These are phyloP conservation scores for Sugiyamaella novakii DNA, from an alignment of 1,139 yeast genomes.

Conservation along the genomic window DNA sequence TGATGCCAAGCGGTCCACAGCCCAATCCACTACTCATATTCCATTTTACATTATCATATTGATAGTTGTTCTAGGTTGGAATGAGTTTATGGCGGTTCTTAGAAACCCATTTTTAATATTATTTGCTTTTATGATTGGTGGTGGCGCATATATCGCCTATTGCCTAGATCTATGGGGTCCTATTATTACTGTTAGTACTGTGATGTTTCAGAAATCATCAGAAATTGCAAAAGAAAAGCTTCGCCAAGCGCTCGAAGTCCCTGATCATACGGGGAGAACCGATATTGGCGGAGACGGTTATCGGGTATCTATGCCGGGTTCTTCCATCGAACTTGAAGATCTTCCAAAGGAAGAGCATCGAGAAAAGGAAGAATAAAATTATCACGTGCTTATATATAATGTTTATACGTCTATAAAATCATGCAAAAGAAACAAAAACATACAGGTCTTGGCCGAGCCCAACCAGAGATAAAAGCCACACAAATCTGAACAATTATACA, in stretches of 20 bases:
- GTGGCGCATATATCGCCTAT: constrained; percentile 68
- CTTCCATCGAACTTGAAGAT: constrained; percentile 5
- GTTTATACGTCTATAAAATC: no score
- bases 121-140: constrained; percentile 57
- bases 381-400: no score
- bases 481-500: no score
- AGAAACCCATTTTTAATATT: constrained; percentile 76
- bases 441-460: not conserved
- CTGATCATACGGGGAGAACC: not conserved
- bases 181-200: constrained; percentile 59
- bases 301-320: not conserved
- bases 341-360: not conserved
- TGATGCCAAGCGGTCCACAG: constrained; percentile 60
- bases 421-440: not conserved
- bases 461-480: not conserved
- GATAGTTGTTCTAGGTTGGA: constrained; percentile 85
- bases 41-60: constrained; percentile 81
- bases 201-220: constrained; percentile 60
- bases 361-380: no score
- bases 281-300: not conserved
- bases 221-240: constrained; percentile 61
- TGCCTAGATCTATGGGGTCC: constrained; percentile 77
- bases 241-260: constrained; percentile 37
- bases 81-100: constrained; percentile 85
- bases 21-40: constrained; percentile 59